Evolutionary conservation across 1,139 yeast species (phyloP), one percentile per base, ranked within the genome.

Genomic region (Kurtzmaniella quercitrusa): DNA sequence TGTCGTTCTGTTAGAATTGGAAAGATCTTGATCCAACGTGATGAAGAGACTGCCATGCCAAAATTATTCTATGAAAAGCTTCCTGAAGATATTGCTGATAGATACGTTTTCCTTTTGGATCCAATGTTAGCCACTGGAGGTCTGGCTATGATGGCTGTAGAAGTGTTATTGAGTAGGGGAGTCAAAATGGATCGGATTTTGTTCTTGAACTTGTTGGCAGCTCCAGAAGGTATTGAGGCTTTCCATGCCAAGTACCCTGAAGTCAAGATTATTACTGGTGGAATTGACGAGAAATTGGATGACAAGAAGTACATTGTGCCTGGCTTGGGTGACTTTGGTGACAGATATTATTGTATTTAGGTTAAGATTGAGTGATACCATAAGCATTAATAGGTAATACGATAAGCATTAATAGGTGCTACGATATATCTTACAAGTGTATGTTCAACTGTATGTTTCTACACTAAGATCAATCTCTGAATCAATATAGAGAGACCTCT

Each of bases 41-140:
- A 93, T 60, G 98, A 93, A 66, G 98, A 91, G 66, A 91, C 68
- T 46, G 78, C 81, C 14, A 62, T 74, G 53, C 93, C 94, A 38
- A 84, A 84, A 61, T 66, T 85, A 49, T 93, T 86, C 65, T 93
- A 91, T 63, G 96, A 88, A 55, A 93, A 93, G 64, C 76, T 93
- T 52, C 98, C 98, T 21, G 90, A 82, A 50, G 98, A 93, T 58
- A 91, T 93, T 50, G 70, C 84, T 42, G 86, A 86, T 29, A 77
- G 98, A 54, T 93, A 82, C 57, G 98, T 93, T 18, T 86, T 93
- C 60, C 70, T 93, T 58, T 73, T 93, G 53, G 98, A 93, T 58
- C 98, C 98, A 47, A 87, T 93, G 95, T 77, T 93, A 60, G 98
- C 98, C 34, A 93, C 98, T 18, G 98, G 98, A 49, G 98, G 98